Percentiles rank a stretch among this genome's conserved stretches.
phyloP scores from a whole-genome alignment of 257 asterid species.

The Jaltomata sinuosa region DNA sequence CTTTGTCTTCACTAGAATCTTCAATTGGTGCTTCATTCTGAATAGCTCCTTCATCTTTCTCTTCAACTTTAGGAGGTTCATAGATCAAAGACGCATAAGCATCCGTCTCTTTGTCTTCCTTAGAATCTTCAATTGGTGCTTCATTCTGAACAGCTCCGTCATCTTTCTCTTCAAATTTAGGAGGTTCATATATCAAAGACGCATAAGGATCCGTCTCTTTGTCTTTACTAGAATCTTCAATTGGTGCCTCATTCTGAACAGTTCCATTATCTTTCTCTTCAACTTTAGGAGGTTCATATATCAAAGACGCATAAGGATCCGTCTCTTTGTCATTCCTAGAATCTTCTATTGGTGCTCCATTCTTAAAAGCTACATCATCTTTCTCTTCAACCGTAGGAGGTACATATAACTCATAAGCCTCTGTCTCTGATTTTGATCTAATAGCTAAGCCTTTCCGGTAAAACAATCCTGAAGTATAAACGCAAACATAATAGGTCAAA shows the following conservation, averaged over 20 bases:
- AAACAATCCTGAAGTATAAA: slow-evolving; percentile 7
- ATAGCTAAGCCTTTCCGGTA: background rate
- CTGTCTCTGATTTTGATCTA: slow-evolving; percentile 14
- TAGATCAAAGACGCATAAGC: background rate
- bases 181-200: background rate
- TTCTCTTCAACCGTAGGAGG: background rate
- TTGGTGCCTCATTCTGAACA: background rate
- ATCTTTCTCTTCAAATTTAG: background rate
- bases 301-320: background rate
- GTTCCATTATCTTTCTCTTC: slow-evolving; percentile 2
- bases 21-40: slow-evolving; percentile 7
- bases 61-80: background rate
- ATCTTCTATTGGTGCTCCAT: slow-evolving; percentile 6
- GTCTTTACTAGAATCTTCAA: background rate
- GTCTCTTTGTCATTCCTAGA: background rate
- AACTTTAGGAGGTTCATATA: background rate
- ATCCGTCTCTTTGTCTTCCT: background rate
- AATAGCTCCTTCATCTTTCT: background rate
- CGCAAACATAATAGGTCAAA: background rate
- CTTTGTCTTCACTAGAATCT: background rate
- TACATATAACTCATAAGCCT: background rate
- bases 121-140: slow-evolving; percentile 4
- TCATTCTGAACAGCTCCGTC: background rate
- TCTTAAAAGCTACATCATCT: background rate
- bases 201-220: background rate